A percentile compares a stretch with the other conserved stretches of the same genome.
These are phyloP conservation scores for Dovyalis caffra DNA, from an alignment of 345 rosid species.

Conservation along the genomic window DNA sequence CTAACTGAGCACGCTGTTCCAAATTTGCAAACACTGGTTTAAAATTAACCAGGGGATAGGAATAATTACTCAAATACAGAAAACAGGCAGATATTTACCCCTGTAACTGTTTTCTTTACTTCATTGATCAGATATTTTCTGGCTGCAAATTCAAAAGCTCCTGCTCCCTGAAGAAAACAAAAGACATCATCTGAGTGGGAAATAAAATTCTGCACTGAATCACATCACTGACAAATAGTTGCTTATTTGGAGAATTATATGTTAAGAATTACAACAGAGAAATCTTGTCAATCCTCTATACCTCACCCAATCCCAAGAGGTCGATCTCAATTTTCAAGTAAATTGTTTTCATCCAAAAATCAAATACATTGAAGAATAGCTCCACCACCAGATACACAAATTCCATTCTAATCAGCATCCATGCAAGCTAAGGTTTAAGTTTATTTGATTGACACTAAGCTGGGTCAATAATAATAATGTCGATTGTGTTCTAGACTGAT, in stretches of 20 bases:
- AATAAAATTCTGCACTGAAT: background rate
- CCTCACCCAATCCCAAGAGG: too few species aligned
- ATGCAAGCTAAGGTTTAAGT: background rate
- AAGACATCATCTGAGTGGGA: background rate
- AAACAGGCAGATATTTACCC: constrained; percentile 50
- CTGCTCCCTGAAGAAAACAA: constrained; percentile 68
- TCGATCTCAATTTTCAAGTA: background rate
- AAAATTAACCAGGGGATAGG: background rate
- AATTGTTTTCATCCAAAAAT: background rate
- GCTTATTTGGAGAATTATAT: background rate
- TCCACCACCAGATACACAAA: background rate
- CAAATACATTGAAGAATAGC: background rate
- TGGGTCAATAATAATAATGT: background rate
- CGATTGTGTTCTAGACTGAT: background rate
- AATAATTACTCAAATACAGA: background rate
- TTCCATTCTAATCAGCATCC: background rate
- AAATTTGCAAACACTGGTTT: constrained; percentile 15
- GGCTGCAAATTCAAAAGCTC: constrained; percentile 97
- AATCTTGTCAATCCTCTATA: too few species aligned
- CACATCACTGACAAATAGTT: background rate
- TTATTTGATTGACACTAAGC: background rate
- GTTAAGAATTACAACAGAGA: too few species aligned
- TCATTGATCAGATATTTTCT: constrained; percentile 78
- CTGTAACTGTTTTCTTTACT: constrained; percentile 88
- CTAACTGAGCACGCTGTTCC: constrained; percentile 92